Evolutionary conservation across 768 basidiomycete species (phyloP).

Genomic region (Xerocomus spinulosus): DNA sequence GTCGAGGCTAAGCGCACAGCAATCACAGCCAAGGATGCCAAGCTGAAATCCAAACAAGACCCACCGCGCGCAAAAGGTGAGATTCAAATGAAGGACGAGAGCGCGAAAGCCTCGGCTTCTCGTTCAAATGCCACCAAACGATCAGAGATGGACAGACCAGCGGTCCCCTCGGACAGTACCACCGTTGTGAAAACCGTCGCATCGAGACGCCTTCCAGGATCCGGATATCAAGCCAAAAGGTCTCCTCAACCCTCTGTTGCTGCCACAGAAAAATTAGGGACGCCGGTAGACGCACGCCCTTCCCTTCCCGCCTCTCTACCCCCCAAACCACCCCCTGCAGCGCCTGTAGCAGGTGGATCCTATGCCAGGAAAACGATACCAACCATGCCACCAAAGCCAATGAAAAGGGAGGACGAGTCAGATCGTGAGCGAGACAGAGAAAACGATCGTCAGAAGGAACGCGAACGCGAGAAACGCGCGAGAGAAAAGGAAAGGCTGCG

Average conservation of each 20-base stretch:
- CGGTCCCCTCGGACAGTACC: conserved; percentile 16
- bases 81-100: conserved; percentile 37
- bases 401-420: conserved; percentile 26
- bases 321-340: conserved; percentile 31
- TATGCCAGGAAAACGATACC: conserved; percentile 31
- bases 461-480: conserved; percentile 21
- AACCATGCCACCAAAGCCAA: conserved; percentile 13
- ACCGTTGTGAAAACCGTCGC: conserved; percentile 17
- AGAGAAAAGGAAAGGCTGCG: conserved; percentile 21
- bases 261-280: conserved; percentile 21
- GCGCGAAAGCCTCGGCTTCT: conserved; percentile 27
- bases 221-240: conserved; percentile 43
- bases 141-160: conserved; percentile 18
- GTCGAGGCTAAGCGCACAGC: conserved; percentile 41
- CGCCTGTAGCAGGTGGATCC: conserved; percentile 19
- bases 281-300: conserved; percentile 13
- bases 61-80: conserved; percentile 31
- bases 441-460: conserved; percentile 22
- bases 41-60: conserved; percentile 34
- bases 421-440: conserved; percentile 25
- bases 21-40: conserved; percentile 43
- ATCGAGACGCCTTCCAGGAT: conserved; percentile 42
- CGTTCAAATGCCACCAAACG: conserved; percentile 30
- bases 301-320: conserved; percentile 31
- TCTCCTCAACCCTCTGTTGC: conserved; percentile 21